Evolutionary conservation across 495 filamentous ascomycete species (phyloP).

Genomic region (Penicillium pancosmium): DNA sequence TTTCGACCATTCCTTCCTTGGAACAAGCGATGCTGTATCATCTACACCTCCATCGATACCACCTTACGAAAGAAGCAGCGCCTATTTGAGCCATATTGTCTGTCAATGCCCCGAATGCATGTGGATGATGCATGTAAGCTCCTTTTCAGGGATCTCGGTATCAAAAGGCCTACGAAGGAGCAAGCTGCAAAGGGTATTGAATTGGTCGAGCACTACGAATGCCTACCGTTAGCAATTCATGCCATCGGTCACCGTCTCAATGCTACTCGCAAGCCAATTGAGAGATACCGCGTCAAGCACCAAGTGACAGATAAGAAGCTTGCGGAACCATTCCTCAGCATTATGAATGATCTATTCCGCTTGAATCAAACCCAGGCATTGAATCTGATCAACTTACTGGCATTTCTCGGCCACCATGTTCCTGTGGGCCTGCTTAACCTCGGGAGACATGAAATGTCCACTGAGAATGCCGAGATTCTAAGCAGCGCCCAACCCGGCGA

Average conservation of each 20-base stretch:
- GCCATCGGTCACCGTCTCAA: constrained; percentile 75
- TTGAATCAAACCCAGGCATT: constrained; percentile 61
- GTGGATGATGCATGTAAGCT: constrained; percentile 61
- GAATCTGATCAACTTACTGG: constrained; percentile 74
- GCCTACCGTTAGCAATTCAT: constrained; percentile 77
- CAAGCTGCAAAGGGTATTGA: constrained; percentile 65
- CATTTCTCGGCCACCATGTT: constrained; percentile 73
- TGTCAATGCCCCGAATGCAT: constrained; percentile 62
- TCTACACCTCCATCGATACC: constrained; percentile 75
- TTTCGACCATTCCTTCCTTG: constrained; percentile 72
- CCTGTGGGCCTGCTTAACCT: constrained; percentile 74
- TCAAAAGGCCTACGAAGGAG: constrained; percentile 52
- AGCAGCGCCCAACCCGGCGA: constrained; percentile 53
- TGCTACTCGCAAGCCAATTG: constrained; percentile 68
- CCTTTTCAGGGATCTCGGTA: constrained; percentile 57
- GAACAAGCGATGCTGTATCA: constrained; percentile 66
- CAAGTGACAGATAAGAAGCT: constrained; percentile 69
- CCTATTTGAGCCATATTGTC: constrained; percentile 73
- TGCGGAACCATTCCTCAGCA: constrained; percentile 68
- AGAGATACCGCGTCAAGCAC: constrained; percentile 66
- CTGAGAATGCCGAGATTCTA: constrained; percentile 50
- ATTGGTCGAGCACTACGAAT: constrained; percentile 69
- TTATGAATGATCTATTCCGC: constrained; percentile 70
- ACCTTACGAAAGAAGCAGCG: constrained; percentile 68
- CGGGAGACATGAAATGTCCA: constrained; percentile 60